Conservation (phyloP, 768 basidiomycete genomes). For the Plicaturopsis crispa region DNA sequence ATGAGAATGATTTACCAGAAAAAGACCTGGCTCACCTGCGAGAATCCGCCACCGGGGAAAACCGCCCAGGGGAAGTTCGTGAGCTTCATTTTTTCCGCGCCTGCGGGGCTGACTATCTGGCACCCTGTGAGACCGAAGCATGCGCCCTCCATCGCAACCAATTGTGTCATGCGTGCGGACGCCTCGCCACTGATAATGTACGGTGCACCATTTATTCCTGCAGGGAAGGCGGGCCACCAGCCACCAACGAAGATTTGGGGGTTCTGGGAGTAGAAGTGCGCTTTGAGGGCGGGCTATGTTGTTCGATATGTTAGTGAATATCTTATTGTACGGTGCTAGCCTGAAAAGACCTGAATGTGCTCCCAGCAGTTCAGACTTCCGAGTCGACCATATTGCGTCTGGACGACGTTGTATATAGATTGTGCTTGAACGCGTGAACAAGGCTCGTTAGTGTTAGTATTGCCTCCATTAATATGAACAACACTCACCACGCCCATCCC, state of each 20-base stretch:
- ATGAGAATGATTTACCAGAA: no score
- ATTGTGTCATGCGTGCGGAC: constrained; percentile 20
- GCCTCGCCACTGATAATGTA: constrained; percentile 22
- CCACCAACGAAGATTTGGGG: constrained; percentile 22
- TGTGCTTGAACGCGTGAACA: constrained; percentile 12
- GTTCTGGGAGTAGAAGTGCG: constrained; percentile 22
- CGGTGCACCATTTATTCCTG: constrained; percentile 17
- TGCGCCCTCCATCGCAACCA: constrained; percentile 23
- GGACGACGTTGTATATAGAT: constrained; percentile 22
- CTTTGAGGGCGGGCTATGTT: constrained; percentile 19
- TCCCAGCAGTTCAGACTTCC: constrained; percentile 24
- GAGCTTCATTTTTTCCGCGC: constrained; percentile 21
- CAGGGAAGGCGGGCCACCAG: constrained; percentile 24
- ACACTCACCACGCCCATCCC: constrained; percentile 20
- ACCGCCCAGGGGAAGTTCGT: constrained; percentile 21
- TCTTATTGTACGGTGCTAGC: no score
- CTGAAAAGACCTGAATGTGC: constrained; percentile 19
- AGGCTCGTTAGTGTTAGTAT: not conserved
- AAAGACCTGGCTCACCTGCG: constrained; percentile 9
- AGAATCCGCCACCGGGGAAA: constrained; percentile 21
- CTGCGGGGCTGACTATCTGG: constrained; percentile 19
- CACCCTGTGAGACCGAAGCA: constrained; percentile 21
- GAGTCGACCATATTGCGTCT: constrained; percentile 19
- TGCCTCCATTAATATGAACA: not conserved
- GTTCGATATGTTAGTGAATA: no score